Percentiles rank a stretch among this genome's conserved stretches.
Evolutionary conservation across 495 filamentous ascomycete genomes (phyloP).

Genomic region (Ramalina intermedia): DNA sequence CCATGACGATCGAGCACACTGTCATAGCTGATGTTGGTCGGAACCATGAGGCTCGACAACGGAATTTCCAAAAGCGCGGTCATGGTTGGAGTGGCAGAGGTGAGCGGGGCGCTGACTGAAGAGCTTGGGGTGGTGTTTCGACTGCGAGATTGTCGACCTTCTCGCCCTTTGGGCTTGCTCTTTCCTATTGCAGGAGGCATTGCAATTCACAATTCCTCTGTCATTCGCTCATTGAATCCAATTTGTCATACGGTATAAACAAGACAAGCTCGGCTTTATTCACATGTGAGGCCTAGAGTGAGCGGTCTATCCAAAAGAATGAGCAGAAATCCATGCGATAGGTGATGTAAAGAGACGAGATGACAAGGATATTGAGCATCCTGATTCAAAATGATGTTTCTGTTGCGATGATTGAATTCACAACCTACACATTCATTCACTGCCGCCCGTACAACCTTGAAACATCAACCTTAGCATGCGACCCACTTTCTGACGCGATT

Average conservation of each 20-base stretch:
- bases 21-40: constrained; percentile 46
- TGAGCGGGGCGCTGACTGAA: constrained; percentile 32
- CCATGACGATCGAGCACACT: constrained; percentile 57
- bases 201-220: background rate
- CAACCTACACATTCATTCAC: no score
- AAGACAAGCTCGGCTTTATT: background rate
- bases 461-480: no score
- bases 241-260: background rate
- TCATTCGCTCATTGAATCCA: background rate
- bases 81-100: constrained; percentile 34
- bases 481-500: no score
- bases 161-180: constrained; percentile 60
- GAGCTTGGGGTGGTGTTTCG: constrained; percentile 76
- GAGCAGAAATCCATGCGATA: no score
- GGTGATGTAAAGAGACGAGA: no score
- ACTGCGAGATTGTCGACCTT: constrained; percentile 60
- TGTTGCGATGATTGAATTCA: no score
- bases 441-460: no score
- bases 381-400: no score
- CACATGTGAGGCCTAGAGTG: no score
- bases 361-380: no score
- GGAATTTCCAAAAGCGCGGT: constrained; percentile 46
- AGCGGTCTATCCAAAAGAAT: no score
- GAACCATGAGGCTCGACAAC: constrained; percentile 45
- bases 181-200: constrained; percentile 41